A percentile compares a stretch with the other conserved stretches of the same genome.
Conservation (phyloP, 2,329 filamentous ascomycete species). For the Claviceps sp. region DNA sequence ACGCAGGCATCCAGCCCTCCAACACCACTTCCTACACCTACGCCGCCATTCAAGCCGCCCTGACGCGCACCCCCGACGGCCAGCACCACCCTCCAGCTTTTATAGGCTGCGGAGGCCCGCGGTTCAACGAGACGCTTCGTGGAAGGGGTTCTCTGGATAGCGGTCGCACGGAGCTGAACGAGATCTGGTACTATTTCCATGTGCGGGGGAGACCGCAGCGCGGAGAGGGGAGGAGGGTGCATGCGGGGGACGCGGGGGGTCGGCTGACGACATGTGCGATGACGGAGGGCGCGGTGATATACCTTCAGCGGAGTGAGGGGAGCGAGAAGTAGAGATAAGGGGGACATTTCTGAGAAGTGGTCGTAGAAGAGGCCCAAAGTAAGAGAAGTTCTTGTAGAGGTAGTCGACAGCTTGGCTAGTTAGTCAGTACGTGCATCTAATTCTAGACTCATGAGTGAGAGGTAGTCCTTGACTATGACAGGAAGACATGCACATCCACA, state of each 20-base stretch:
- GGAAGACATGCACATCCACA: no score
- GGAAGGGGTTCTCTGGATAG: conserved; percentile 41
- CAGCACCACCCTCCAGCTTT: conserved; percentile 35
- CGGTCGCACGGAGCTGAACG: conserved; percentile 42
- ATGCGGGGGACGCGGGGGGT: conserved; percentile 32
- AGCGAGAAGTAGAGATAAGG: conserved; percentile 10
- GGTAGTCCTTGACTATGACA: no score
- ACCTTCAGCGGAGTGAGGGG: conserved; percentile 33
- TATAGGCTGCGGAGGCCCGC: conserved; percentile 46
- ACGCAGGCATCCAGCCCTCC: conserved; percentile 39
- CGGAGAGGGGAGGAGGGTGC: conserved; percentile 28
- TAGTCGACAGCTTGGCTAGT: no score
- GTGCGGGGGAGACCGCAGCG: conserved; percentile 44
- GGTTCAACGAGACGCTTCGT: conserved; percentile 45
- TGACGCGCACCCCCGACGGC: conserved; percentile 34
- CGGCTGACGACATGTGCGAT: conserved; percentile 42
- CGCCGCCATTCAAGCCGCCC: conserved; percentile 33
- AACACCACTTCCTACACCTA: conserved; percentile 46
- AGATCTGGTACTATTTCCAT: conserved; percentile 57
- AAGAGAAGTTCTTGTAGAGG: no score
- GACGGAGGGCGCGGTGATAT: conserved; percentile 36
- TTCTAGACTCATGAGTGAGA: no score
- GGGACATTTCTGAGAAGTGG: background rate
- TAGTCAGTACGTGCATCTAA: no score
- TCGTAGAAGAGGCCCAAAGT: background rate